Evolutionary conservation across 805 yeast species (phyloP).

Genomic region (Pichia thaimueangensis): DNA sequence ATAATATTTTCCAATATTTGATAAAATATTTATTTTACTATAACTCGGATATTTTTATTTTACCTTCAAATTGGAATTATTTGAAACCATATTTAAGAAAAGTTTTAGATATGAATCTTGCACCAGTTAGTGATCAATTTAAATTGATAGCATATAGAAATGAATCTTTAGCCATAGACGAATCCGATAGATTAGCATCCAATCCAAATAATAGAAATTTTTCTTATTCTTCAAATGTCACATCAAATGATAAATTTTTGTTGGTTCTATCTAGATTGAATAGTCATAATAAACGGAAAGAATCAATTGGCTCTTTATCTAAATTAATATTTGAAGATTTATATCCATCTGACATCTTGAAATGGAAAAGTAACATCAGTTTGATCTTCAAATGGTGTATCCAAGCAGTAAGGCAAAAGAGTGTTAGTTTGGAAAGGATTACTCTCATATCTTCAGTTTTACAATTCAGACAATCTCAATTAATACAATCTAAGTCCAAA

Average conservation of each 20-base stretch:
- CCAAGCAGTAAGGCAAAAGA: slow-evolving; percentile 18
- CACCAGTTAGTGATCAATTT: slow-evolving; percentile 39
- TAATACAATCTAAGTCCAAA: slow-evolving; percentile 19
- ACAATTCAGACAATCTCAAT: slow-evolving; percentile 18
- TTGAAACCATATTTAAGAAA: slow-evolving; percentile 44
- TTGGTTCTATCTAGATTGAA: slow-evolving; percentile 26
- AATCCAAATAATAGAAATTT: background rate
- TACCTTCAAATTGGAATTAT: slow-evolving; percentile 57
- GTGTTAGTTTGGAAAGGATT: slow-evolving; percentile 17
- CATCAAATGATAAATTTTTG: slow-evolving; percentile 15
- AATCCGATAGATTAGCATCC: slow-evolving; percentile 14
- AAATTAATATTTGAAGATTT: slow-evolving; percentile 24
- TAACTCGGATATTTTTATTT: slow-evolving; percentile 54
- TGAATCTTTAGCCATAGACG: slow-evolving; percentile 60
- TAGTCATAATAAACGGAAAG: slow-evolving; percentile 16
- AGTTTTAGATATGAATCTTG: slow-evolving; percentile 30
- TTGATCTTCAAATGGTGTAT: slow-evolving; percentile 28
- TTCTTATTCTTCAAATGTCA: background rate
- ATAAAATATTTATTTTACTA: slow-evolving; percentile 39
- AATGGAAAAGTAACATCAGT: slow-evolving; percentile 24
- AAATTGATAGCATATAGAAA: slow-evolving; percentile 60
- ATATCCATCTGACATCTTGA: slow-evolving; percentile 4
- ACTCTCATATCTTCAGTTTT: slow-evolving; percentile 23
- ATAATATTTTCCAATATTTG: slow-evolving; percentile 27
- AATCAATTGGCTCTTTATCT: slow-evolving; percentile 16